Evolutionary conservation across 106 monocot species (phyloP).

Genomic region (Posidonia australis): DNA sequence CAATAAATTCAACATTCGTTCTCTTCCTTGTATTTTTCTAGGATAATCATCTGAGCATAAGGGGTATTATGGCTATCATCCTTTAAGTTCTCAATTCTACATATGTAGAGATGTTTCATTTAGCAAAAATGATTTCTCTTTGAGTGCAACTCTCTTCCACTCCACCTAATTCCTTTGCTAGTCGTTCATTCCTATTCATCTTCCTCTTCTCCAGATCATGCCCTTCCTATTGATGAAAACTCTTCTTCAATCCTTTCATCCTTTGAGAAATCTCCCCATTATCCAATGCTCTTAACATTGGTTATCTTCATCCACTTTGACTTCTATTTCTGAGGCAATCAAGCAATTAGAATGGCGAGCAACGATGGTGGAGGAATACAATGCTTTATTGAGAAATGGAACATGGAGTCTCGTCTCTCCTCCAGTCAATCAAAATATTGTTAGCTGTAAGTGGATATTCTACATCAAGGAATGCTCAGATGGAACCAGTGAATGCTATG

Average conservation of each 20-base stretch:
- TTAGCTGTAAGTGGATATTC: too few species aligned
- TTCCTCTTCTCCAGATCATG: too few species aligned
- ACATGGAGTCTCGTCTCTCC: not conserved
- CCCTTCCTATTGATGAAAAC: too few species aligned
- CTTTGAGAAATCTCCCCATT: not conserved
- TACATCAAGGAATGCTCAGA: not conserved
- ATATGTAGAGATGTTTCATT: conserved; percentile 1
- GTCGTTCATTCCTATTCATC: too few species aligned
- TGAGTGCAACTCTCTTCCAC: not conserved
- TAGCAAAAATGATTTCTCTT: not conserved
- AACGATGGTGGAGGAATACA: conserved; percentile 3
- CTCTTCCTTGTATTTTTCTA: not conserved
- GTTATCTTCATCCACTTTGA: not conserved
- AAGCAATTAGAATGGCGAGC: too few species aligned
- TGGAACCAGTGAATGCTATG: not conserved
- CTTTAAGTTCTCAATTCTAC: too few species aligned
- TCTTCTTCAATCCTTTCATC: too few species aligned
- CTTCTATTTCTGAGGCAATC: not conserved
- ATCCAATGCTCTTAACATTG: not conserved
- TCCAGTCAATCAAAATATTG: too few species aligned
- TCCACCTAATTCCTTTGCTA: not conserved
- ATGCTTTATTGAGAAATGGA: not conserved
- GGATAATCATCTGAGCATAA: not conserved
- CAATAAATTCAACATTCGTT: not conserved
- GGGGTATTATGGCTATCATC: not conserved